Percentiles rank a stretch among this genome's conserved stretches.
phyloP scores from a whole-genome alignment of 805 yeast genomes.

The Spathaspora hagerdaliae region DNA sequence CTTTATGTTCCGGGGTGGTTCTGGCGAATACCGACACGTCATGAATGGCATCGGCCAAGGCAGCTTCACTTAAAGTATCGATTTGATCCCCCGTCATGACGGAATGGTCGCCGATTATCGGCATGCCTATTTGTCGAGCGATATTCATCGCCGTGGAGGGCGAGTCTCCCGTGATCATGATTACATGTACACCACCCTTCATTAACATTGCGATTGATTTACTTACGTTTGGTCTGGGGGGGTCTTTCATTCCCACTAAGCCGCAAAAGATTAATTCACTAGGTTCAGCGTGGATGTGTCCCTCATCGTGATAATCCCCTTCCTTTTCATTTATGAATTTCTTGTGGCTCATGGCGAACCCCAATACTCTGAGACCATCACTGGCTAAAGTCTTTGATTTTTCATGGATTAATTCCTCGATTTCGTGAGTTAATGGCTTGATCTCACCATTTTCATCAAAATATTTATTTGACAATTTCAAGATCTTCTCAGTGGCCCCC shows the following conservation, averaged over 20 bases:
- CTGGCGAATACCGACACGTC: constrained; percentile 89
- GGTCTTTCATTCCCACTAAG: constrained; percentile 93
- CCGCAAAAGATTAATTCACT: constrained; percentile 74
- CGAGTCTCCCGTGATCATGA: constrained; percentile 96
- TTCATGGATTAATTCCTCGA: constrained; percentile 43
- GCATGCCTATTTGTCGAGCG: constrained; percentile 89
- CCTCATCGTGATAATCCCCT: background rate
- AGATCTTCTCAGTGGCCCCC: constrained; percentile 83
- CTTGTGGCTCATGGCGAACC: constrained; percentile 57
- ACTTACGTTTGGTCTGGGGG: constrained; percentile 87
- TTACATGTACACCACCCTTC: constrained; percentile 94
- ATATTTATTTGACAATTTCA: constrained; percentile 58
- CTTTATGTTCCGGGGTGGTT: constrained; percentile 92
- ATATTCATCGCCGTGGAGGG: constrained; percentile 83
- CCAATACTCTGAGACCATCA: constrained; percentile 84
- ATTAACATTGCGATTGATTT: constrained; percentile 69
- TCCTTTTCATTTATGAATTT: constrained; percentile 23
- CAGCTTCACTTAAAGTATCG: constrained; percentile 68
- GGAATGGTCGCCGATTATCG: constrained; percentile 57
- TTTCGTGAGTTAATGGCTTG: constrained; percentile 53
- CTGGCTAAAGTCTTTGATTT: constrained; percentile 66
- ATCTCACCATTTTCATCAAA: constrained; percentile 55
- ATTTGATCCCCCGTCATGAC: constrained; percentile 84
- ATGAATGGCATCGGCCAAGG: constrained; percentile 69
- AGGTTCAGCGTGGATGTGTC: constrained; percentile 41